Evolutionary conservation across 148 eudicot genomes (phyloP).

Genomic region (Hydrangea macrophylla): DNA sequence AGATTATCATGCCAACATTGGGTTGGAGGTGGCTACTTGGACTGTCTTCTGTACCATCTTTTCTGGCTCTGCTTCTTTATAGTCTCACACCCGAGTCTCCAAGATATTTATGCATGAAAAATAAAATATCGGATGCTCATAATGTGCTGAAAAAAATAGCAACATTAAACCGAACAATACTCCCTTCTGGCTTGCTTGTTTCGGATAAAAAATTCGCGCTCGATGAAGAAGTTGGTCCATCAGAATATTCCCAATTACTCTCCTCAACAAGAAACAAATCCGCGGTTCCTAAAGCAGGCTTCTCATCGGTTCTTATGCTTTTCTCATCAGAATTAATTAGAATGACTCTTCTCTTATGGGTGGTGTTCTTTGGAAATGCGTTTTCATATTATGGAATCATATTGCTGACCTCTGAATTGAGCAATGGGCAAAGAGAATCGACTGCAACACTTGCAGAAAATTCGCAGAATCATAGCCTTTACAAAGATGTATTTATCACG

Average conservation of each 20-base stretch:
- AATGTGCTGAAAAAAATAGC: slow-evolving; percentile 31
- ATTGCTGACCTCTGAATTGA: slow-evolving; percentile 42
- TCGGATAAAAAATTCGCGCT: slow-evolving; percentile 6
- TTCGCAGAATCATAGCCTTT: slow-evolving; percentile 24
- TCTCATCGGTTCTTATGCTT: slow-evolving; percentile 16
- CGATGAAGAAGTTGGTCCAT: slow-evolving; percentile 20
- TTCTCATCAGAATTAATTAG: slow-evolving; percentile 27
- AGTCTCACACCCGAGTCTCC: slow-evolving; percentile 39
- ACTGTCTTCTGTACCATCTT: slow-evolving; percentile 36
- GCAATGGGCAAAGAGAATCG: slow-evolving; percentile 24
- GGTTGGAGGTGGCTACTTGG: slow-evolving; percentile 53
- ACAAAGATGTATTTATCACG: slow-evolving; percentile 33
- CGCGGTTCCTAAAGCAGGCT: background rate
- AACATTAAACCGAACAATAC: slow-evolving; percentile 22
- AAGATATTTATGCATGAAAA: slow-evolving; percentile 34
- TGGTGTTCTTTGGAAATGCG: slow-evolving; percentile 29
- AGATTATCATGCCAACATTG: slow-evolving; percentile 47
- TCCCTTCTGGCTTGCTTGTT: slow-evolving; percentile 34
- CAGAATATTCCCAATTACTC: slow-evolving; percentile 19
- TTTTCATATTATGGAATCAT: slow-evolving; percentile 45
- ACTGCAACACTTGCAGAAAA: slow-evolving; percentile 7
- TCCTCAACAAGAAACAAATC: slow-evolving; percentile 9
- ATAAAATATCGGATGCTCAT: slow-evolving; percentile 31
- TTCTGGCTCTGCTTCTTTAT: slow-evolving; percentile 25
- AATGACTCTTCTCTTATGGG: slow-evolving; percentile 41